Evolutionary conservation across 257 asterid genomes (phyloP), one percentile per base, ranked within the genome.

Genomic region (Solanum pinnatisectum): DNA sequence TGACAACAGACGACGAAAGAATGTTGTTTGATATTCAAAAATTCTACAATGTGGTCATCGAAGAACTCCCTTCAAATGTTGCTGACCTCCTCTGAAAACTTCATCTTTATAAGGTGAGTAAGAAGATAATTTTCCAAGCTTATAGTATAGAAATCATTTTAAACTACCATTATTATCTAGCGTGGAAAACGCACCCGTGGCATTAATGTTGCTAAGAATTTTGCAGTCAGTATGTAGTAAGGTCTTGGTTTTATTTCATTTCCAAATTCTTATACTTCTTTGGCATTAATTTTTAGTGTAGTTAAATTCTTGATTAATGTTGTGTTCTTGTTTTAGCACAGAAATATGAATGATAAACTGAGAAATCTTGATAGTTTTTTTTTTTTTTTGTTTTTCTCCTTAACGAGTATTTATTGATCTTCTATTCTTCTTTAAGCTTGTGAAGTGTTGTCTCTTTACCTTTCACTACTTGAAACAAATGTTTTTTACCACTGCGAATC

Each of bases 51-150:
- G 98, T 95, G 30, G 84, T 89, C 1, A 46, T 95, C 6, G 95
- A 95, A 91, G 98, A 95, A 88, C 96, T 95, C 30, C 98, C 98
- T 6, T 90, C 96, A 1, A 93, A 95, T 71, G 96, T 94, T 12
- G 98, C 96, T 13, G 98, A 94, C 91, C 96, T 94, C 84, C 95
- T 95, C 77, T 93, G 89, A 92, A 79, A 76, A 81, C 20, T 27
- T 30, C 30, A 42, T 42, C 63, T 40, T 78, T 36, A 22, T 22
- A 27, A 74, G 56, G 56, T 74, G 30, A 22, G 82, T 73, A 73
- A 37, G 52, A 74, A 37, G 52, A 73, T 5, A 36, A 73, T 73
- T 73, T 33, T 36, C 81, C 81, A 77, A 67, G 84, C 84, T 77
- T 77, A 40, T 40, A 40, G 60, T 44, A 78, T 40, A 78, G 63